phyloP scores from a whole-genome alignment of 2,329 filamentous ascomycete species.

The Tolypocladium album region DNA sequence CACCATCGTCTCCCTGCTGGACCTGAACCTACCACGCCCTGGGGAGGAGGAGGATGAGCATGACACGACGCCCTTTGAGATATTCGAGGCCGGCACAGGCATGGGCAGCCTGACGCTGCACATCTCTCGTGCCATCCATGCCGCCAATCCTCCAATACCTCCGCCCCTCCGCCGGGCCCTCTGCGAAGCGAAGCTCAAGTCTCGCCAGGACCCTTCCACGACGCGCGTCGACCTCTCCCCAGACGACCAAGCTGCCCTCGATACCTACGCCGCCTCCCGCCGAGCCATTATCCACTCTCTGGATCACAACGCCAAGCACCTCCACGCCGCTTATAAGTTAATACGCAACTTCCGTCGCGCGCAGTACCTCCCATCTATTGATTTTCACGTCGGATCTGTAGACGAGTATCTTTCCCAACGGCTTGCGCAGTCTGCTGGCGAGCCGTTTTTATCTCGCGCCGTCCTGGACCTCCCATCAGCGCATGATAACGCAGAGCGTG shows the following conservation, averaged over 20 bases:
- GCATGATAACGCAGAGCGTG: conserved; percentile 32
- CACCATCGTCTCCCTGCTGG: conserved; percentile 64
- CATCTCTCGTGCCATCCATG: conserved; percentile 65
- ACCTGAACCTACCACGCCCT: conserved; percentile 50
- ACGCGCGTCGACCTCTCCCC: conserved; percentile 15
- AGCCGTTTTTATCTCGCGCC: conserved; percentile 60
- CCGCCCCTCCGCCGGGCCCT: conserved; percentile 26
- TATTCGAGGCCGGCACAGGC: conserved; percentile 79
- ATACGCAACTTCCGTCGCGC: conserved; percentile 58
- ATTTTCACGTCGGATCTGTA: conserved; percentile 63
- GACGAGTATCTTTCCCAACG: conserved; percentile 50
- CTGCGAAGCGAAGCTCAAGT: conserved; percentile 12
- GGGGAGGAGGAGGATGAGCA: conserved; percentile 20
- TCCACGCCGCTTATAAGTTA: conserved; percentile 51
- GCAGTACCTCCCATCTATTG: conserved; percentile 58
- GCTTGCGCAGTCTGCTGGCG: conserved; percentile 23
- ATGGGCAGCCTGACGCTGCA: conserved; percentile 71
- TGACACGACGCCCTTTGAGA: conserved; percentile 47
- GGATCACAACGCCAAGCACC: conserved; percentile 53
- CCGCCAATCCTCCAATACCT: conserved; percentile 47
- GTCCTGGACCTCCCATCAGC: conserved; percentile 64
- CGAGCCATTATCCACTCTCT: conserved; percentile 66
- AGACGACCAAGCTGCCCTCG: conserved; percentile 22
- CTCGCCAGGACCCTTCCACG: conserved; percentile 4
- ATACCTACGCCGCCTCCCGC: conserved; percentile 38